Base-by-base conservation (phyloP, 2,329 filamentous ascomycete genomes). In the Pseudogymnoascus sp. region DNA sequence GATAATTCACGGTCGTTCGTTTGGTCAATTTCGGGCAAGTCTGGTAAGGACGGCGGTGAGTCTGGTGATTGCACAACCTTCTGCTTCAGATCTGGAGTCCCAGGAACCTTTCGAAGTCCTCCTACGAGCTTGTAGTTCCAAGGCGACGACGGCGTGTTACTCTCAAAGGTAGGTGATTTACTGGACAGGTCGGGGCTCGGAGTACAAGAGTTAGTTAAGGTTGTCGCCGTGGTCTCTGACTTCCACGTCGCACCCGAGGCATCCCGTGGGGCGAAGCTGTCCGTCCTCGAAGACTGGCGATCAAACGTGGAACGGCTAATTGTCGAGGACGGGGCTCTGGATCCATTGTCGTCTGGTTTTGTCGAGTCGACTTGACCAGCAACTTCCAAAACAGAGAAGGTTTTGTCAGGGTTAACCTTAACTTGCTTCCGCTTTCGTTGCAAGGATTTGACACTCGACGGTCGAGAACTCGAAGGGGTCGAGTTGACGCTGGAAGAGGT, bases 51-150 rank as follows among this genome's bases (percentile, higher is more conserved):
- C 31, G 31, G 31, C 33, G 51, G 48, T 39, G 42, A 31, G 25
- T 62, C 62, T 62, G 60, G 33, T 13, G 13, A 33, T 55, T 36
- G 15, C 10, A 31, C 21, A 41, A 17, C 38, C 62, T 68, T 71
- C 41, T 69, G 66, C 65, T 72, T 72, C 41, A 67, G 64, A 61
- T 73, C 69, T 66, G 71, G 71, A 63, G 69, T 73, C 62, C 70
- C 70, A 39, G 71, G 69, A 31, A 73, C 72, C 64, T 73, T 73
- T 36, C 72, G 70, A 61, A 73, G 66, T 60, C 72, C 71, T 58
- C 72, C 72, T 12, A 71, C 68, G 38, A 73, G 66, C 55, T 69
- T 63, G 65, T 71, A 74, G 60, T 72, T 70, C 67, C 68, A 70
- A 55, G 71, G 71, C 31, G 71, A 69, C 58, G 58, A 66, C 63